Percentiles rank a stretch among this genome's conserved stretches.
Conservation (phyloP, 2,329 filamentous ascomycete genomes). For the Penicillium decumbens region DNA sequence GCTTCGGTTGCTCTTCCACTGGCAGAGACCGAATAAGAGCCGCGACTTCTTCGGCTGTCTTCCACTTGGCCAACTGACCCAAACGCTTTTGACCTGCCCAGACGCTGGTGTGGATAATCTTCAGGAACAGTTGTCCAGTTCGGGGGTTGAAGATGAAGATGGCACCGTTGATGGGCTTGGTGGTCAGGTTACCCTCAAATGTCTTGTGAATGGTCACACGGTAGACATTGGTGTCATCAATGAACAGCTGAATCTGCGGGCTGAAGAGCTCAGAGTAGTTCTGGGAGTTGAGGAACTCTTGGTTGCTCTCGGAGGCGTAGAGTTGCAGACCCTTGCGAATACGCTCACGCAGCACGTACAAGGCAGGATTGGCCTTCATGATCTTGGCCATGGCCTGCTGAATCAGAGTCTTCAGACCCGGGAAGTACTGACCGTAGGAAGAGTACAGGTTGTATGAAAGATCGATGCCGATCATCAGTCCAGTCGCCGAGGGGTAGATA, state of each 20-base stretch:
- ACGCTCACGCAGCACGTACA: slow-evolving; percentile 94
- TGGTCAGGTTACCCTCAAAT: slow-evolving; percentile 97
- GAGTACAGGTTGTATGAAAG: slow-evolving; percentile 98
- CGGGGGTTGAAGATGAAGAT: slow-evolving; percentile 99
- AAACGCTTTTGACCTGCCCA: slow-evolving; percentile 99
- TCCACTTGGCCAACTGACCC: slow-evolving; percentile 97
- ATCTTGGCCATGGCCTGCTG: slow-evolving; percentile 99
- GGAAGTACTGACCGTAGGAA: slow-evolving; percentile 98
- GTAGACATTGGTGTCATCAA: slow-evolving; percentile 98
- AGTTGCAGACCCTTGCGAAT: slow-evolving; percentile 97
- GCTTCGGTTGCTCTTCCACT: slow-evolving; percentile 97
- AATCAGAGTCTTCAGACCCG: slow-evolving; percentile 86
- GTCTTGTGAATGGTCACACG: slow-evolving; percentile 99
- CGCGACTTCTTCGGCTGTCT: slow-evolving; percentile 98
- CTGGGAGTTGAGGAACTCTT: slow-evolving; percentile 98
- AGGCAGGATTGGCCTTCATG: slow-evolving; percentile 97
- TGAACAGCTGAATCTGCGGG: slow-evolving; percentile 97
- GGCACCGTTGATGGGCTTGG: slow-evolving; percentile 97
- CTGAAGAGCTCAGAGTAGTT: slow-evolving; percentile 99
- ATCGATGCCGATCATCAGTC: slow-evolving; percentile 96
- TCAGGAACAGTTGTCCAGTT: slow-evolving; percentile 94
- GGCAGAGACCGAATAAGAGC: slow-evolving; percentile 92
- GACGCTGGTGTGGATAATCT: slow-evolving; percentile 98
- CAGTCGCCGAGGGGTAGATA: slow-evolving; percentile 94
- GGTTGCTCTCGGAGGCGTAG: slow-evolving; percentile 97